Evolutionary conservation across 495 filamentous ascomycete species (phyloP).

Genomic region (Aspergillus sclerotiicarbonarius): DNA sequence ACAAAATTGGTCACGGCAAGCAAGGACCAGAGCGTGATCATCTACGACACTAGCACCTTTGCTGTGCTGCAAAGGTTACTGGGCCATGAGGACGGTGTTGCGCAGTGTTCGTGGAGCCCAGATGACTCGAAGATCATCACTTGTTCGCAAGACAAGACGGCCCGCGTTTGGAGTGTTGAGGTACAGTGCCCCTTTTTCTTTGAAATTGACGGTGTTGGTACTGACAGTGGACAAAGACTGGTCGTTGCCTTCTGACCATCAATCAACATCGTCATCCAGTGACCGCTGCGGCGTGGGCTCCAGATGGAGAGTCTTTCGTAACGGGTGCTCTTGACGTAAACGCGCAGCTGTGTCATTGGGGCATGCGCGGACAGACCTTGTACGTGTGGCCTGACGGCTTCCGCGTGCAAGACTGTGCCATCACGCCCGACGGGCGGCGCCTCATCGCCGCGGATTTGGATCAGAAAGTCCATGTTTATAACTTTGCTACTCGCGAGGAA

Average conservation of each 20-base stretch:
- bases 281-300: conserved; percentile 81
- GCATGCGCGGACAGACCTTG: conserved; percentile 50
- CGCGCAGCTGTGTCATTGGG: conserved; percentile 67
- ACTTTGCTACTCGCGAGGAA: conserved; percentile 69
- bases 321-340: conserved; percentile 73
- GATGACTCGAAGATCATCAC: conserved; percentile 83
- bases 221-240: conserved; percentile 55
- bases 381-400: conserved; percentile 66
- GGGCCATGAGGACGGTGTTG: conserved; percentile 65
- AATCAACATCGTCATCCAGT: conserved; percentile 75
- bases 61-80: conserved; percentile 60
- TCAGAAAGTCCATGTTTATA: conserved; percentile 73
- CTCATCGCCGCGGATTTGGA: conserved; percentile 75
- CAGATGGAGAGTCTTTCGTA: conserved; percentile 74
- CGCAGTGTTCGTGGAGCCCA: conserved; percentile 85
- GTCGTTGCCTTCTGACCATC: conserved; percentile 60
- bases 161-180: conserved; percentile 74
- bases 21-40: conserved; percentile 66
- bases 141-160: conserved; percentile 71
- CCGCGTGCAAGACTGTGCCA: conserved; percentile 78
- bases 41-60: conserved; percentile 78
- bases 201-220: neutral
- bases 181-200: conserved; percentile 43
- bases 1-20: conserved; percentile 79
- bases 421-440: conserved; percentile 75